A percentile compares a stretch with the other conserved stretches of the same genome.
phyloP scores from a whole-genome alignment of 192 early-diverging fungal genomes.

The Entrophospora sp. region DNA sequence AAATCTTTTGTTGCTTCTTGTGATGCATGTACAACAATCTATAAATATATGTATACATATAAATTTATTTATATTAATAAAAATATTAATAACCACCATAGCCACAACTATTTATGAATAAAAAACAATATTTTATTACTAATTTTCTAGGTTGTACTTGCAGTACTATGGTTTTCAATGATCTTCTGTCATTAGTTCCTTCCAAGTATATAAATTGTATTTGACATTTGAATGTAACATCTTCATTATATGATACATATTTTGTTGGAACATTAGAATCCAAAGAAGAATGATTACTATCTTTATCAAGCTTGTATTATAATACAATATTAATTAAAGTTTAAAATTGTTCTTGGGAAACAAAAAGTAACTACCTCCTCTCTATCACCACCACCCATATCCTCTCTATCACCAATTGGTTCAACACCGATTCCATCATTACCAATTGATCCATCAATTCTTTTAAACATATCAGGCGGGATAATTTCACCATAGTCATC shows the following conservation, averaged over 20 bases:
- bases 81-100: no score
- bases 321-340: conserved; percentile 1
- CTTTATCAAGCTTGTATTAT: not conserved
- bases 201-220: conserved; percentile 85
- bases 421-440: conserved; percentile 19
- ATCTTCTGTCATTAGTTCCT: conserved; percentile 78
- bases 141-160: no score
- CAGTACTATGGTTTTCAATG: conserved; percentile 78
- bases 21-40: no score
- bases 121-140: conserved; percentile 34
- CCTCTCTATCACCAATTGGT: no score
- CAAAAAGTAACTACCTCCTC: conserved; percentile 20
- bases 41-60: no score
- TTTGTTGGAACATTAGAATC: conserved; percentile 70
- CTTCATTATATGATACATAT: conserved; percentile 50
- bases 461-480: conserved; percentile 48
- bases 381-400: no score
- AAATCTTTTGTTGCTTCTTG: no score
- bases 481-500: conserved; percentile 87
- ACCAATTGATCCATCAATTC: no score
- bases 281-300: conserved; percentile 28
- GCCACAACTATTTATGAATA: conserved; percentile 41
- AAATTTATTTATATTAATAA: conserved; percentile 61
- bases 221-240: conserved; percentile 57
- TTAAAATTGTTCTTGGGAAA: no score